Conservation (phyloP, 495 filamentous ascomycete genomes). For the Friedmanniomyces simplex region DNA sequence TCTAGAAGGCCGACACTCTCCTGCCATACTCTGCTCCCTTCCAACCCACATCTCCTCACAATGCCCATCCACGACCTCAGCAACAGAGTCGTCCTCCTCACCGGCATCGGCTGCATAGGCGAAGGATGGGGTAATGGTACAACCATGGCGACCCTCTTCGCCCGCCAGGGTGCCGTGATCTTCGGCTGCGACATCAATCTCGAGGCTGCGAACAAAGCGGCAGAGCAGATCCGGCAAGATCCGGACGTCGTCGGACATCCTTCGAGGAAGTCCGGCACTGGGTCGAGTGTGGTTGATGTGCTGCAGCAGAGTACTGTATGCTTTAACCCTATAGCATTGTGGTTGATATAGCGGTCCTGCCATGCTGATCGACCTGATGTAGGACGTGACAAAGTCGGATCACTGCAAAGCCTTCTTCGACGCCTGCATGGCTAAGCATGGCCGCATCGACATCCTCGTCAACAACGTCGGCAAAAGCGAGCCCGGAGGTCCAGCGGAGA, state of each 20-base stretch:
- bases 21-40: too few relatives aligned
- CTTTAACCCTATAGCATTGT: neutral
- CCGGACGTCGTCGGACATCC: neutral
- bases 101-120: slow-evolving; percentile 37
- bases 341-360: too few relatives aligned
- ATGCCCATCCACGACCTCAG: slow-evolving; percentile 29
- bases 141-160: slow-evolving; percentile 20
- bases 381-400: slow-evolving; percentile 37
- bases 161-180: slow-evolving; percentile 15
- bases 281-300: neutral
- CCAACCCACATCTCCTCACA: neutral
- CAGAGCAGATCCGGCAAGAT: slow-evolving; percentile 23
- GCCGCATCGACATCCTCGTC: slow-evolving; percentile 46
- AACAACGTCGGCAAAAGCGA: slow-evolving; percentile 45
- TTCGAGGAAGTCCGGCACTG: neutral
- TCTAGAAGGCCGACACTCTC: too few relatives aligned
- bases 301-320: slow-evolving; percentile 1
- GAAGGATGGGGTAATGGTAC: slow-evolving; percentile 31
- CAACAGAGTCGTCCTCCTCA: slow-evolving; percentile 41
- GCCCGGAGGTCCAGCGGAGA: slow-evolving; percentile 40
- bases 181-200: slow-evolving; percentile 20
- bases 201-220: slow-evolving; percentile 23
- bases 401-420: slow-evolving; percentile 39
- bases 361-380: neutral
- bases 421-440: slow-evolving; percentile 37